Conservation (phyloP, 2,329 filamentous ascomycete genomes). For the Colletotrichum sansevieriae region DNA sequence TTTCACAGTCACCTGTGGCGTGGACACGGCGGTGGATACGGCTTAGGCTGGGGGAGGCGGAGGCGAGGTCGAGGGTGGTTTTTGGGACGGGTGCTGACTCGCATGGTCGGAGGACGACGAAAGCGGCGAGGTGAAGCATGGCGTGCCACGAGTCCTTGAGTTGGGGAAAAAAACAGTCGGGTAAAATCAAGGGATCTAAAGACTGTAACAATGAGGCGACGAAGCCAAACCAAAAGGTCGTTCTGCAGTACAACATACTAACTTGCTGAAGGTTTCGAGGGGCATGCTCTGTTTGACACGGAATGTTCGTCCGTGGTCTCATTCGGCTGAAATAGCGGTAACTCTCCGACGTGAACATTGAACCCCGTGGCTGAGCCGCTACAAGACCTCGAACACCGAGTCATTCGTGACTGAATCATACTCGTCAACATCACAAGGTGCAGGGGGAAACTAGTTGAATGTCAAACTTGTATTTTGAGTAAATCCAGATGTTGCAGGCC, state of each 20-base stretch:
- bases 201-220: slow-evolving; percentile 24
- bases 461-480: neutral
- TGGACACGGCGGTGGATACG: slow-evolving; percentile 6
- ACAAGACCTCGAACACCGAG: neutral
- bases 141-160: slow-evolving; percentile 20
- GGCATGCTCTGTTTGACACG: slow-evolving; percentile 4
- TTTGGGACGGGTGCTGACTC: slow-evolving; percentile 25
- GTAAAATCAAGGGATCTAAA: slow-evolving; percentile 4
- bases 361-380: slow-evolving; percentile 12
- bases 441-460: neutral
- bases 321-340: slow-evolving; percentile 31
- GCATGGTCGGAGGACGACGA: slow-evolving; percentile 29
- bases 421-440: neutral
- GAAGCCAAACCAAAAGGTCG: slow-evolving; percentile 9
- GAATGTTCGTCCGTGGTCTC: slow-evolving; percentile 33
- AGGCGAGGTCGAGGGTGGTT: slow-evolving; percentile 8
- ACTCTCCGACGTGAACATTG: slow-evolving; percentile 14
- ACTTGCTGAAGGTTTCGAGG: slow-evolving; percentile 16
- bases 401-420: neutral
- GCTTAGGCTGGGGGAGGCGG: slow-evolving; percentile 16
- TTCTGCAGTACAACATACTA: slow-evolving; percentile 6
- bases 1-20: slow-evolving; percentile 21
- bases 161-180: neutral
- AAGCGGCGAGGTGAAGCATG: slow-evolving; percentile 34
- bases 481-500: slow-evolving; percentile 22